Base-by-base conservation (phyloP, 2,329 filamentous ascomycete genomes). In the Aspergillus pseudonomiae region DNA sequence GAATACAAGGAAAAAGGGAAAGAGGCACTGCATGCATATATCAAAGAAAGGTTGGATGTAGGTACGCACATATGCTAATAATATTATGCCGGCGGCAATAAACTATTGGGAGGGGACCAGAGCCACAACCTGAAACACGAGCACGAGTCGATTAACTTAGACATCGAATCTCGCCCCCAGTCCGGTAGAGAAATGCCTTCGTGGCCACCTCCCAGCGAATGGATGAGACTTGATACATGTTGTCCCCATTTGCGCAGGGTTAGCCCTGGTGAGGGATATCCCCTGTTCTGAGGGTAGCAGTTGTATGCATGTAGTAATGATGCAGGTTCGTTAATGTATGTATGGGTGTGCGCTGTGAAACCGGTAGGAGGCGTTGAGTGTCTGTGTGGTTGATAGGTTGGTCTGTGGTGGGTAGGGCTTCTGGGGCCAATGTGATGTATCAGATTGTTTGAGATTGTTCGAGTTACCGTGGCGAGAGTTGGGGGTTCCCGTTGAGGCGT, bases 141-240 rank as follows among this genome's bases (percentile, higher is more conserved):
- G 52, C 52, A 55, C 52, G 52, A 55, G 52, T 55, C 30, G 52
- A 55, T 24, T 55, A 39, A 55, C n/a, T 55, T 55, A 52, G 46
- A 50, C 10, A 54, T 12, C 32, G 28, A 28, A 24, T n/a, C 48
- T 32, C 30, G 48, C 48, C 48, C 28, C 28, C 10, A 32, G 48
- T 24, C 12, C 16, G 19, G 26, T 7, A 28, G 26, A 52, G 3
- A 7, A 48, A 52, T 19, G 10, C 12, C 28, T 32, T 52, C 48
- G 48, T 52, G 48, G 48, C 48, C 48, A 34, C 48, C 21, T 52
- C 48, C 26, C 19, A 52, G 28, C 28, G 28, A 52, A 52, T 52
- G 28, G 5, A 34, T 52, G 16, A 11, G 24, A 34, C 10, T 32
- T 32, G 48, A 52, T 52, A 32, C 28, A 32, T 32, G 14, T 21